phyloP scores from a whole-genome alignment of 306 rosid species.

The Pyrus pyrifolia region DNA sequence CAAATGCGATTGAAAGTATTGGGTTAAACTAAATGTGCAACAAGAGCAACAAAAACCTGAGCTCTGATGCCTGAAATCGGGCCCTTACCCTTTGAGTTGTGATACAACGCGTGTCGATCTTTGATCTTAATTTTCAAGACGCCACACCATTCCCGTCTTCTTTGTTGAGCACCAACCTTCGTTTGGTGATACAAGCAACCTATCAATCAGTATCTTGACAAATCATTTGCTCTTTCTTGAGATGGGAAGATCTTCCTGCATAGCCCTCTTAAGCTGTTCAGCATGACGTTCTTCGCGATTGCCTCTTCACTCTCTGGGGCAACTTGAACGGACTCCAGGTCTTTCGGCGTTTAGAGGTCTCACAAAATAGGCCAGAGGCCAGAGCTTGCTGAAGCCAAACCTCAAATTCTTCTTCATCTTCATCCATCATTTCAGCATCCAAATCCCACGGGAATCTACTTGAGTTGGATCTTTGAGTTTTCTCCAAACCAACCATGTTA shows the following conservation, averaged over 20 bases:
- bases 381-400: conserved; percentile 97
- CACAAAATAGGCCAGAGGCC: conserved; percentile 87
- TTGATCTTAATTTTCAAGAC: neutral
- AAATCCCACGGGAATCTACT: conserved; percentile 93
- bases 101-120: conserved; percentile 8
- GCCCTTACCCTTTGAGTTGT: conserved; percentile 9
- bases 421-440: conserved; percentile 95
- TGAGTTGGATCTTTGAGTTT: conserved; percentile 67
- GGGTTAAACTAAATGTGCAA: conserved; percentile 16
- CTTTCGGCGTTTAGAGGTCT: conserved; percentile 84
- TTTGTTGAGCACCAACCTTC: conserved; percentile 13
- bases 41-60: conserved; percentile 23
- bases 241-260: conserved; percentile 8
- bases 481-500: conserved; percentile 97
- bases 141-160: conserved; percentile 1
- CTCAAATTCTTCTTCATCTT: conserved; percentile 88
- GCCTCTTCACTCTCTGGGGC: conserved; percentile 77
- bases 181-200: conserved; percentile 14
- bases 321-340: conserved; percentile 98
- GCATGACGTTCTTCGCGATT: conserved; percentile 92
- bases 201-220: conserved; percentile 21
- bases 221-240: neutral
- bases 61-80: conserved; percentile 21
- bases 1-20: conserved; percentile 9
- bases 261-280: conserved; percentile 27